These are phyloP conservation scores for Colletotrichum falcatum DNA, from an alignment of 2,329 filamentous ascomycete species.

Conservation along the genomic window DNA sequence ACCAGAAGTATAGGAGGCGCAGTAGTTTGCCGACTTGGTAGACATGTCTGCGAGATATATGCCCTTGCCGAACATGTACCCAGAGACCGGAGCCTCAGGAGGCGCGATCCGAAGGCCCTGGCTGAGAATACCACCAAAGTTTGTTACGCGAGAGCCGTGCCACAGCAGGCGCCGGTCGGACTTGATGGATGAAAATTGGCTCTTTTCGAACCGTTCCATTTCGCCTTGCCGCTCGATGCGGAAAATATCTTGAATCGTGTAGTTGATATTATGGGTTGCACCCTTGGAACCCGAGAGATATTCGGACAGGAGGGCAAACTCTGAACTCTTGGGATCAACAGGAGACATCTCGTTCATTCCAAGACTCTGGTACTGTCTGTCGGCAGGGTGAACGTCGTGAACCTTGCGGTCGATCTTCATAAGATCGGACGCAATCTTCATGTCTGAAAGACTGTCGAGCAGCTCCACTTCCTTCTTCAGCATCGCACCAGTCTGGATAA, in stretches of 20 bases:
- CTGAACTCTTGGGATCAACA: conserved; percentile 66
- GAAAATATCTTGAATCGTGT: conserved; percentile 80
- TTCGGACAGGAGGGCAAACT: conserved; percentile 73
- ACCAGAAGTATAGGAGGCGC: conserved; percentile 70
- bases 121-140: conserved; percentile 87
- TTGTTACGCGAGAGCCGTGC: conserved; percentile 87
- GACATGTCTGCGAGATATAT: conserved; percentile 90
- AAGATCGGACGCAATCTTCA: conserved; percentile 84
- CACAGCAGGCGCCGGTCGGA: conserved; percentile 82
- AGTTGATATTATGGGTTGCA: conserved; percentile 71
- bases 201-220: conserved; percentile 73
- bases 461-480: conserved; percentile 84
- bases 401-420: conserved; percentile 72
- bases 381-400: conserved; percentile 70
- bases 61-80: conserved; percentile 92
- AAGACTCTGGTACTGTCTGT: conserved; percentile 78
- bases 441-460: conserved; percentile 83
- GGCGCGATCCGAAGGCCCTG: conserved; percentile 93
- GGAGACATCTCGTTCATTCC: conserved; percentile 82
- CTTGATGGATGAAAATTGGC: conserved; percentile 63
- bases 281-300: conserved; percentile 79
- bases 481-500: conserved; percentile 67
- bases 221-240: conserved; percentile 83
- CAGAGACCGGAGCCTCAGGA: conserved; percentile 80
- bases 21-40: conserved; percentile 86